Conservation (phyloP, 768 basidiomycete genomes). For the Mycena olivaceomarginata region DNA sequence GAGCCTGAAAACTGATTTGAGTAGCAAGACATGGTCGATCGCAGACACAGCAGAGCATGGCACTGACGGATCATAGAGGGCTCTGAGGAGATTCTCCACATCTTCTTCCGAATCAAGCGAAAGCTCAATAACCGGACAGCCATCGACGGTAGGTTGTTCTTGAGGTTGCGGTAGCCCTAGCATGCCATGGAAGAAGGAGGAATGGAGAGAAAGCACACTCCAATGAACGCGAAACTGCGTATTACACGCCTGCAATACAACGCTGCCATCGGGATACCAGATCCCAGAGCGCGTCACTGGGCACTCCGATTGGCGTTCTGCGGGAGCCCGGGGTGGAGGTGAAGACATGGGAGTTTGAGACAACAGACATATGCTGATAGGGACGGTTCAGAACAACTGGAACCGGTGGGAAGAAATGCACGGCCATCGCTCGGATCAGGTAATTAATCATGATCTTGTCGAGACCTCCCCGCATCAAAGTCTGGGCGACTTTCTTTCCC, state of each 20-base stretch:
- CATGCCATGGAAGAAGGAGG: conserved; percentile 42
- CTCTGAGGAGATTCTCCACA: conserved; percentile 33
- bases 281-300: conserved; percentile 35
- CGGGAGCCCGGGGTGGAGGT: not conserved
- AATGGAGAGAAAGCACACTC: conserved; percentile 43
- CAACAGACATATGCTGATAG: not conserved
- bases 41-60: not conserved
- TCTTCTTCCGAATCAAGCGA: conserved; percentile 36
- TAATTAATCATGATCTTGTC: too few species aligned
- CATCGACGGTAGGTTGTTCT: conserved; percentile 37
- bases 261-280: conserved; percentile 47
- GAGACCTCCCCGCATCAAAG: too few species aligned
- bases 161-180: conserved; percentile 35
- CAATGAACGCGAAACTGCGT: conserved; percentile 49
- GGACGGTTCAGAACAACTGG: too few species aligned
- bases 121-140: conserved; percentile 42
- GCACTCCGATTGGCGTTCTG: conserved; percentile 9
- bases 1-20: conserved; percentile 1
- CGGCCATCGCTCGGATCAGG: too few species aligned
- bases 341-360: conserved; percentile 19
- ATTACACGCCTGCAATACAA: conserved; percentile 42
- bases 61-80: conserved; percentile 42
- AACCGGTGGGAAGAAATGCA: too few species aligned
- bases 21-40: too few species aligned
- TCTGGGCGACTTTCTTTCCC: too few species aligned